Percentiles rank a stretch among this genome's conserved stretches.
Conservation (phyloP, 345 rosid species). For the Camelina sativa region DNA sequence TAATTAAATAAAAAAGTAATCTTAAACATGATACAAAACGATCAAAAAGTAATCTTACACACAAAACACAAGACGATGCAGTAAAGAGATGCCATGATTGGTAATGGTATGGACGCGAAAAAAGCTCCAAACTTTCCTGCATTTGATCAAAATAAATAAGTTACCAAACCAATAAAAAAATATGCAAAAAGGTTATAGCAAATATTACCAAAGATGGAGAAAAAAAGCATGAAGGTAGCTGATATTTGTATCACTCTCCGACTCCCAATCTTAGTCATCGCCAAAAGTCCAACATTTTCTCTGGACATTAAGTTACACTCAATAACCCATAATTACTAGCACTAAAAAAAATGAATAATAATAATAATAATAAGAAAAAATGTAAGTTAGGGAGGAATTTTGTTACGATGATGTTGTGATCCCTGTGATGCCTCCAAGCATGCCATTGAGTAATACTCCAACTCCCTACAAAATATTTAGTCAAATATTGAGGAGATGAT, state of each 20-base stretch:
- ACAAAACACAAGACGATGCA: slow-evolving; percentile 66
- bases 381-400: slow-evolving; percentile 7
- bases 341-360: neutral
- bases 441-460: slow-evolving; percentile 59
- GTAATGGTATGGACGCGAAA: slow-evolving; percentile 73
- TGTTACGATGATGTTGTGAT: slow-evolving; percentile 68
- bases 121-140: slow-evolving; percentile 71
- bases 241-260: slow-evolving; percentile 80
- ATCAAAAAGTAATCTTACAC: slow-evolving; percentile 42
- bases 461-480: slow-evolving; percentile 55
- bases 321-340: neutral
- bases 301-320: slow-evolving; percentile 41
- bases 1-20: neutral
- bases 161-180: neutral
- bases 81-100: slow-evolving; percentile 59
- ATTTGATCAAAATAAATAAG: slow-evolving; percentile 12
- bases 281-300: slow-evolving; percentile 77
- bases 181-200: neutral
- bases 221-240: slow-evolving; percentile 73
- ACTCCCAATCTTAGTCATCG: slow-evolving; percentile 76
- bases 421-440: slow-evolving; percentile 64
- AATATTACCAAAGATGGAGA: slow-evolving; percentile 65
- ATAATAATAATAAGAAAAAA: neutral
- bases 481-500: neutral
- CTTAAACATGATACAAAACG: neutral